A percentile compares a stretch with the other conserved stretches of the same genome.
Evolutionary conservation across 1,139 yeast genomes (phyloP).

Genomic region (Oligophagozyma castellii): DNA sequence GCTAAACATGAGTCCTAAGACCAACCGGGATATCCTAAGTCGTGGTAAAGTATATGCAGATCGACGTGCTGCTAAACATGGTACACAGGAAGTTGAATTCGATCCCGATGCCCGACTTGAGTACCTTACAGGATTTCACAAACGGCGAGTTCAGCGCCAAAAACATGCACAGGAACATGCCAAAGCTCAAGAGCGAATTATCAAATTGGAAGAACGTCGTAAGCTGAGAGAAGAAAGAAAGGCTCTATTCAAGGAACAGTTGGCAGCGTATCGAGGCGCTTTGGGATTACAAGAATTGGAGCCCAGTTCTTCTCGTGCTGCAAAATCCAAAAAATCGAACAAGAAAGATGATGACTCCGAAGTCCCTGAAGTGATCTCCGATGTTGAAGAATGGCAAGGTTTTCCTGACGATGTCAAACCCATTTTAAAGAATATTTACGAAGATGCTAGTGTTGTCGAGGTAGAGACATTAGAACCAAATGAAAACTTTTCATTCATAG

Average conservation of each 20-base stretch:
- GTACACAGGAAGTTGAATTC: slow-evolving; percentile 67
- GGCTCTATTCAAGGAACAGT: slow-evolving; percentile 46
- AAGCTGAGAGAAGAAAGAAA: slow-evolving; percentile 48
- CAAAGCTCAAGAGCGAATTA: slow-evolving; percentile 63
- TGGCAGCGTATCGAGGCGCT: slow-evolving; percentile 44
- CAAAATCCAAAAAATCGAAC: slow-evolving; percentile 17
- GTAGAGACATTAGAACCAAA: slow-evolving; percentile 52
- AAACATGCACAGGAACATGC: slow-evolving; percentile 68
- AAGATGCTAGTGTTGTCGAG: slow-evolving; percentile 32
- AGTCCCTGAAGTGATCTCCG: slow-evolving; percentile 12
- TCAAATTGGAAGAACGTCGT: slow-evolving; percentile 65
- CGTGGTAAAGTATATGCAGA: slow-evolving; percentile 76
- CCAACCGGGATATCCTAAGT: slow-evolving; percentile 73
- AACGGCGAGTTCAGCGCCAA: slow-evolving; percentile 76
- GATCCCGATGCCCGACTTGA: slow-evolving; percentile 65
- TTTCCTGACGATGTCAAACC: slow-evolving; percentile 25
- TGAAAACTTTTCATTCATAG: slow-evolving; percentile 39
- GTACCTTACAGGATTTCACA: slow-evolving; percentile 89
- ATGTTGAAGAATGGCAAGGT: slow-evolving; percentile 31
- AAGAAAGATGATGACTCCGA: slow-evolving; percentile 8
- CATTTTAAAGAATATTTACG: slow-evolving; percentile 32
- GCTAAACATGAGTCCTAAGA: slow-evolving; percentile 14
- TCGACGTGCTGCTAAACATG: slow-evolving; percentile 42
- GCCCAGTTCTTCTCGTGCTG: slow-evolving; percentile 26
- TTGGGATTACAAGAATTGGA: slow-evolving; percentile 32